These are phyloP conservation scores for Bombardia bombarda DNA, from an alignment of 495 filamentous ascomycete genomes.

Conservation along the genomic window DNA sequence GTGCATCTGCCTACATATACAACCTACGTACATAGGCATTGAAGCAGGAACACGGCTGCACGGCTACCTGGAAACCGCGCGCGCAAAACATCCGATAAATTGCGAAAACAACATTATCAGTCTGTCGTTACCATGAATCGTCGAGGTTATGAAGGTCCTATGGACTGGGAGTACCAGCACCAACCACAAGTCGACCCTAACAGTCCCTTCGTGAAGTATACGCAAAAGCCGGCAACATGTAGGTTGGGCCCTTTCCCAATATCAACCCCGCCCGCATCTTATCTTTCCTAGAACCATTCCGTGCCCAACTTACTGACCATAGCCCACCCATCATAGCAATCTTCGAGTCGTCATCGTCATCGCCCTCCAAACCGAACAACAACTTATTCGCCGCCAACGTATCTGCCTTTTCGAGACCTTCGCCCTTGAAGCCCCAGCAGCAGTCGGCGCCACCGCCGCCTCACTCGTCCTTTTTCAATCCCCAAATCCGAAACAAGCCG, in stretches of 20 bases:
- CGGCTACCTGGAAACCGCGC: too few species aligned
- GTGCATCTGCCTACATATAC: neutral
- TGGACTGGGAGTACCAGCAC: conserved; percentile 45
- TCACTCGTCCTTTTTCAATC: conserved; percentile 29
- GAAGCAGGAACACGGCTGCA: too few species aligned
- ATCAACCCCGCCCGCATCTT: neutral
- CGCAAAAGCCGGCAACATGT: conserved; percentile 17
- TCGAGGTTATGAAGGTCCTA: conserved; percentile 36
- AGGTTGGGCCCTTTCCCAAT: too few species aligned
- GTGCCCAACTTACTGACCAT: conserved; percentile 5
- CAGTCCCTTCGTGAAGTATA: conserved; percentile 37
- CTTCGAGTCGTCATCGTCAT: conserved; percentile 24
- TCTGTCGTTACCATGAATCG: too few species aligned
- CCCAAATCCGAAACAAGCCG: conserved; percentile 22
- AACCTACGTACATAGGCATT: too few species aligned
- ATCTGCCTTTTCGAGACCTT: conserved; percentile 7
- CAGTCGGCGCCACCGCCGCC: conserved; percentile 28
- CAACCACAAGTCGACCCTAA: conserved; percentile 35
- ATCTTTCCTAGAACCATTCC: neutral
- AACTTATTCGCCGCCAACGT: conserved; percentile 8
- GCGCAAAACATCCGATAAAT: too few species aligned
- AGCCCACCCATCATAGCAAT: conserved; percentile 5
- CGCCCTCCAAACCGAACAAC: conserved; percentile 3
- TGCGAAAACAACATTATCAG: too few species aligned
- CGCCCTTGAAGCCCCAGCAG: conserved; percentile 23